phyloP scores from a whole-genome alignment of 2,329 filamentous ascomycete species.

The Diaporthe humulicola region DNA sequence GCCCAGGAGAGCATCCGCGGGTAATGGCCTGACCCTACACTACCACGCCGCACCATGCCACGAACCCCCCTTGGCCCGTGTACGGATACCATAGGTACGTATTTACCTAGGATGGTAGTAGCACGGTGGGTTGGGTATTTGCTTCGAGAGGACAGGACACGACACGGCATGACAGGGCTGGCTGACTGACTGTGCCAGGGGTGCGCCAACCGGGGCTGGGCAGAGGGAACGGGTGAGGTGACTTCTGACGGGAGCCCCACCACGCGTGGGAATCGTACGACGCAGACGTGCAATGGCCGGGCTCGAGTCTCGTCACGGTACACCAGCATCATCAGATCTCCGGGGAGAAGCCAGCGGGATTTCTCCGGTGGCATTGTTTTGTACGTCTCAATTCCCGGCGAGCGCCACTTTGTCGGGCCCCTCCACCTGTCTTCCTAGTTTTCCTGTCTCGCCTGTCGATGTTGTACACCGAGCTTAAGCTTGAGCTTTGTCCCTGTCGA shows the following conservation, averaged over 20 bases:
- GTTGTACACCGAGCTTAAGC: not conserved
- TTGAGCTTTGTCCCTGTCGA: not conserved
- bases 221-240: conserved; percentile 22
- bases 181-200: no score
- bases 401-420: conserved; percentile 25
- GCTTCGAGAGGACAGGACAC: not conserved
- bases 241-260: conserved; percentile 25
- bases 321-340: conserved; percentile 24
- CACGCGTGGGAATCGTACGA: conserved; percentile 30
- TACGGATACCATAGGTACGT: no score
- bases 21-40: conserved; percentile 23
- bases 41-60: conserved; percentile 12
- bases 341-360: not conserved
- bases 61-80: not conserved
- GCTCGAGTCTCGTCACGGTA: conserved; percentile 7
- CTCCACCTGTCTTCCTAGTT: conserved; percentile 11
- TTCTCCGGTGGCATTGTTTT: conserved; percentile 22
- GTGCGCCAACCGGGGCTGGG: not conserved
- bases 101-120: no score
- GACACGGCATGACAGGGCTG: conserved; percentile 5
- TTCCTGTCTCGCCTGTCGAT: no score
- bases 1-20: conserved; percentile 8
- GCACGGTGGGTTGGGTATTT: conserved; percentile 29
- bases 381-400: not conserved
- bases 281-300: conserved; percentile 3